Percentiles rank a stretch among this genome's conserved stretches.
Conservation (phyloP, 75 land plant genomes). For the Ceratopteris richardii region DNA sequence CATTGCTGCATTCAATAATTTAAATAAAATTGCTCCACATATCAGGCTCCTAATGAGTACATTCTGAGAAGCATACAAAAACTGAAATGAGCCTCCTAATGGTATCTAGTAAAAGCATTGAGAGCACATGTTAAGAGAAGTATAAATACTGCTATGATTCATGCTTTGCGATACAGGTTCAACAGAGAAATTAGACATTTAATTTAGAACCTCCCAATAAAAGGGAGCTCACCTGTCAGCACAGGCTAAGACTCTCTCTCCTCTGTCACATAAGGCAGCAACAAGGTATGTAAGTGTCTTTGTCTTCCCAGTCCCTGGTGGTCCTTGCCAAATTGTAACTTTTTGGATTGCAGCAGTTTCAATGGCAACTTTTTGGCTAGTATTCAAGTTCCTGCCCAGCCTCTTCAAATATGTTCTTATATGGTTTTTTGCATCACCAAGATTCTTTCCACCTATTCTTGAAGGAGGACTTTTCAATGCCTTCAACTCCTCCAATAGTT, state of each 20-base stretch:
- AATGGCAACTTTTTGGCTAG: conserved; percentile 26
- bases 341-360: conserved; percentile 32
- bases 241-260: conserved; percentile 38
- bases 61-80: no score
- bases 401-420: conserved; percentile 16
- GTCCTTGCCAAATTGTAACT: conserved; percentile 59
- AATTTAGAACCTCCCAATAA: no score
- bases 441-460: conserved; percentile 22
- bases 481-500: conserved; percentile 10
- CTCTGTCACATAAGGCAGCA: conserved; percentile 16
- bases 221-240: conserved; percentile 30
- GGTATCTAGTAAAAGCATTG: no score
- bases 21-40: not conserved
- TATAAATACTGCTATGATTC: no score
- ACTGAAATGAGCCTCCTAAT: no score
- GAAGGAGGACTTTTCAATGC: conserved; percentile 20
- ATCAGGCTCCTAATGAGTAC: no score
- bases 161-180: no score
- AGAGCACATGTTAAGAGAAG: no score
- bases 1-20: conserved; percentile 20
- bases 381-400: conserved; percentile 14
- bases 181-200: no score
- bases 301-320: conserved; percentile 41
- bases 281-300: conserved; percentile 23
- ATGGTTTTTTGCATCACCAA: conserved; percentile 19